Evolutionary conservation across 1,284 basidiomycete genomes (phyloP).

Genomic region (Papiliotrema laurentii): DNA sequence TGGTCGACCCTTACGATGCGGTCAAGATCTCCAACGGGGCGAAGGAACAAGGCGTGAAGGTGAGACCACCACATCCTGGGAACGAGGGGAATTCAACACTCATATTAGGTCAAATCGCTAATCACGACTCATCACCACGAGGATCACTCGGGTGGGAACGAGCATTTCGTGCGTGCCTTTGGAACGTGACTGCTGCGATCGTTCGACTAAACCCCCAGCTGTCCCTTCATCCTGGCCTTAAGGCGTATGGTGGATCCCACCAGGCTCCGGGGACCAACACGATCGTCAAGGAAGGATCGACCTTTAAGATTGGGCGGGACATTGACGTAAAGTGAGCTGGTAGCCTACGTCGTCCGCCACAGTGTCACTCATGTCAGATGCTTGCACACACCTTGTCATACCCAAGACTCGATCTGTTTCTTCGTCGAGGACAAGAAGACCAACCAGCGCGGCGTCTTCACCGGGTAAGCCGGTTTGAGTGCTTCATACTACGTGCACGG

Average conservation of each 20-base stretch:
- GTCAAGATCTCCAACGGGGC: slow-evolving; percentile 67
- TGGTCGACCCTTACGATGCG: slow-evolving; percentile 65
- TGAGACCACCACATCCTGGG: slow-evolving; percentile 21
- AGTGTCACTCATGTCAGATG: slow-evolving; percentile 53
- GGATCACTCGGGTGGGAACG: slow-evolving; percentile 86
- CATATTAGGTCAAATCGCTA: slow-evolving; percentile 58
- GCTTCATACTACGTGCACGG: neutral
- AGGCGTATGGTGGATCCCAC: slow-evolving; percentile 80
- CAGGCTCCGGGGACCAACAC: slow-evolving; percentile 65
- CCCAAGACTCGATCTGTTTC: slow-evolving; percentile 93
- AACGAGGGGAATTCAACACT: neutral
- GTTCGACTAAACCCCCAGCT: slow-evolving; percentile 11
- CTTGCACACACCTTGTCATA: slow-evolving; percentile 90
- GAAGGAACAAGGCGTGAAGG: slow-evolving; percentile 60
- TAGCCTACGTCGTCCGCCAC: neutral
- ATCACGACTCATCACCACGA: slow-evolving; percentile 85
- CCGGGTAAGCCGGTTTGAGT: slow-evolving; percentile 55
- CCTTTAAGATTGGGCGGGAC: slow-evolving; percentile 66
- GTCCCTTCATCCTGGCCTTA: slow-evolving; percentile 55
- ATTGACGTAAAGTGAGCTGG: slow-evolving; percentile 61
- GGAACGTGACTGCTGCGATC: no score
- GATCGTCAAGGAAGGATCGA: slow-evolving; percentile 71
- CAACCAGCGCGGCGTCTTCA: slow-evolving; percentile 72
- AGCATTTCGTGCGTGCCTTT: slow-evolving; percentile 51
- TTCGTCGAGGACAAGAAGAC: slow-evolving; percentile 64